Evolutionary conservation across 2,329 filamentous ascomycete species (phyloP), one percentile per base, ranked within the genome.

Genomic region (Xylariaceae sp.): DNA sequence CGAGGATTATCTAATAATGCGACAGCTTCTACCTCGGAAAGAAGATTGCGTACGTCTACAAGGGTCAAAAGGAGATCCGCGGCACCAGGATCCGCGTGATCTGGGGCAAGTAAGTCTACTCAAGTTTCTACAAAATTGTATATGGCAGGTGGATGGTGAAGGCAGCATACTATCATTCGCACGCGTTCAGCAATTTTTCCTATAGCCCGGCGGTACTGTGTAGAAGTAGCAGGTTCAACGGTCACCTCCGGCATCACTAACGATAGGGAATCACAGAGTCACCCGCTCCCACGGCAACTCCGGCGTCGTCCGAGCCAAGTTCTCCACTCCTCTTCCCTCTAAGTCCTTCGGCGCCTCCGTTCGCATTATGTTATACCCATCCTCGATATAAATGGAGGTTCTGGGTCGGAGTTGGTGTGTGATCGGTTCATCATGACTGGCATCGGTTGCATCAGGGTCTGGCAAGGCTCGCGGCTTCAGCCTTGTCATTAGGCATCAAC

Each of bases 41-140:
- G 88, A 91, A 91, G 81, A 85, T 97, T 74, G 94, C 94, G 74
- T 99, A 90, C 77, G 90, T 99, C 77, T 99, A 97, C 85, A 90
- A 91, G 72, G 92, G 86, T 67, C 86, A 89, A 77, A 91, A 86
- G 78, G 90, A 96, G 82, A 83, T 96, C 71, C 89, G 92, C 69
- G 94, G 94, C 73, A 92, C 90, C 75, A 97, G 97, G 87, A 95
- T 97, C 79, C 86, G 92, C 71, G 87, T 97, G 67, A 96, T 97
- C 81, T 97, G 91, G 90, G 92, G 92, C 81, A 96, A 96, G 33
- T 36, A 36, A 36, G 33, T 36, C 7, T 27, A 27, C 22, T 7
- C 22, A 7, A 27, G 7, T 27, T 27, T 27, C 22, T 7, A 27
- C 22, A 27, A 4, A 7, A 27, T 27, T 27, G 22, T 7, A 27